These are phyloP conservation scores for Leishmania amazonensis DNA, from an alignment of 208 protist species.

Conservation along the genomic window DNA sequence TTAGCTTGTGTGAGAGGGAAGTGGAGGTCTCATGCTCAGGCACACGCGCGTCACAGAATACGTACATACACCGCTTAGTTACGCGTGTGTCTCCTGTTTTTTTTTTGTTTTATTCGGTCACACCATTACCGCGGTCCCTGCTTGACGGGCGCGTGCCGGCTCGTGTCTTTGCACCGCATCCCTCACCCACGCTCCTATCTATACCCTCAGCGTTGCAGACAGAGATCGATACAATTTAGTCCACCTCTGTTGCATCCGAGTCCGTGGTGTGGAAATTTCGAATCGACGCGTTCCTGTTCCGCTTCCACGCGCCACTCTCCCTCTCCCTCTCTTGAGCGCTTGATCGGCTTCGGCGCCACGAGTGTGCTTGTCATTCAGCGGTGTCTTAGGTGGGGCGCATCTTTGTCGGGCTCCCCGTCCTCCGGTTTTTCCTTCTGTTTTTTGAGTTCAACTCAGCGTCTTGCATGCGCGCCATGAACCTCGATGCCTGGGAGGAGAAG, in stretches of 20 bases:
- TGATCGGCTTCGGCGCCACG: background rate
- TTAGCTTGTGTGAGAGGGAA: background rate
- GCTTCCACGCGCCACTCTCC: background rate
- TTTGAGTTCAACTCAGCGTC: background rate
- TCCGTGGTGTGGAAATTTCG: background rate
- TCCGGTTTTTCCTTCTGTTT: background rate
- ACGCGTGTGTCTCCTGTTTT: background rate
- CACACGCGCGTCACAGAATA: background rate
- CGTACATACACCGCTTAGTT: background rate
- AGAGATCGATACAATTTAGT: background rate
- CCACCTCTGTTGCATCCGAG: background rate
- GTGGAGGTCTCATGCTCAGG: background rate
- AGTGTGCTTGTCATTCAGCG: background rate
- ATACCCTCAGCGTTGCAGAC: background rate
- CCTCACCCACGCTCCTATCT: too few species aligned
- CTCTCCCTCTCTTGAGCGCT: too few species aligned
- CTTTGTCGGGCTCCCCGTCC: background rate
- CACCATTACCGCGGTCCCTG: too few species aligned
- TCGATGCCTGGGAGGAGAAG: slow-evolving; percentile 70
- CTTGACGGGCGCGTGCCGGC: background rate
- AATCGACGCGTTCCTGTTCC: background rate
- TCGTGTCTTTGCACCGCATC: background rate
- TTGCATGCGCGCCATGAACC: slow-evolving; percentile 40
- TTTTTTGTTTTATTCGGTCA: background rate
- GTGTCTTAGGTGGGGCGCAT: background rate